phyloP scores from a whole-genome alignment of 306 rosid species.

The Glycine latifolia region DNA sequence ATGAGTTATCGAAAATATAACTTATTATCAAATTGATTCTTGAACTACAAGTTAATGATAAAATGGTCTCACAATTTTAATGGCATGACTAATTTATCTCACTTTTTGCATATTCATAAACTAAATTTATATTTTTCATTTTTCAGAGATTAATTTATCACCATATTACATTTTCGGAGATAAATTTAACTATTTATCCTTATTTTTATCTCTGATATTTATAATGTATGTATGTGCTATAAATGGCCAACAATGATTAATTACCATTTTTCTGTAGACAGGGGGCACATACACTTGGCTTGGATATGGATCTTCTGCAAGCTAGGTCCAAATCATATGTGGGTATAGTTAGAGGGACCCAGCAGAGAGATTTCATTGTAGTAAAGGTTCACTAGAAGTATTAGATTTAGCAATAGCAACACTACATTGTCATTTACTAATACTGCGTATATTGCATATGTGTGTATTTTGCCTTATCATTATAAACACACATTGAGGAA shows the following conservation, averaged over 20 bases:
- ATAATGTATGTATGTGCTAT: not conserved
- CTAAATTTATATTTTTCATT: too few species aligned
- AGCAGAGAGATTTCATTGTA: not conserved
- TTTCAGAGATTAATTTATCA: too few species aligned
- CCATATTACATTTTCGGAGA: too few species aligned
- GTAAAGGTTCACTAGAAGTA: not conserved
- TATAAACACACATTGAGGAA: not conserved
- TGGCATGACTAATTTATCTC: too few species aligned
- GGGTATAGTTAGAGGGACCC: conserved; percentile 13
- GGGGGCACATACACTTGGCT: conserved; percentile 33
- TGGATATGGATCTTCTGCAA: conserved; percentile 21
- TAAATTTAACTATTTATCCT: too few species aligned
- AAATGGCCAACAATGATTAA: conserved; percentile 12
- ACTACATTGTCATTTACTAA: conserved; percentile 3
- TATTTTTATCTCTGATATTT: not conserved
- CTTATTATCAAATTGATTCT: too few species aligned
- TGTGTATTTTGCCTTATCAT: conserved; percentile 43
- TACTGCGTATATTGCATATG: not conserved
- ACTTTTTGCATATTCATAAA: too few species aligned
- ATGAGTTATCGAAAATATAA: too few species aligned
- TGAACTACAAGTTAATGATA: too few species aligned
- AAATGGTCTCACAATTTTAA: too few species aligned
- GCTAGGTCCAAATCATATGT: conserved; percentile 21
- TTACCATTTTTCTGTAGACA: not conserved
- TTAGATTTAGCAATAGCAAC: conserved; percentile 30